Conservation (phyloP, 2,329 filamentous ascomycete genomes). For the Claviceps sorghi region DNA sequence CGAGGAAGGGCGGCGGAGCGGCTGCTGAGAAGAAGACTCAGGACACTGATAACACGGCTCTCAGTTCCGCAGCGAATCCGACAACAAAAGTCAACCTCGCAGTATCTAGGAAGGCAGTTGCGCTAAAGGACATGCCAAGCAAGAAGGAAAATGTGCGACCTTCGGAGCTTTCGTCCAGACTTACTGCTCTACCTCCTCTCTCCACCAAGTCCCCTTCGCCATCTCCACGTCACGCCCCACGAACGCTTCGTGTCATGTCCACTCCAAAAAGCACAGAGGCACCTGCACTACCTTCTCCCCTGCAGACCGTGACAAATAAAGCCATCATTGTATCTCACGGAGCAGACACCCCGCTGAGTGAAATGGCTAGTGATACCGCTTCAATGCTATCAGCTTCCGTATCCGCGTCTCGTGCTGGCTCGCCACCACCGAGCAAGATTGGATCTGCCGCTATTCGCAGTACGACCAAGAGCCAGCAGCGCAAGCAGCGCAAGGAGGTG, state of each 20-base stretch:
- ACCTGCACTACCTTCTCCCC: slow-evolving; percentile 25
- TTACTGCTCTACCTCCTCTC: slow-evolving; percentile 35
- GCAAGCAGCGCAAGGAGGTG: slow-evolving; percentile 58
- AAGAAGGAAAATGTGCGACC: slow-evolving; percentile 4
- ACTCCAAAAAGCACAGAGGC: slow-evolving; percentile 46
- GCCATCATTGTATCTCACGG: slow-evolving; percentile 25
- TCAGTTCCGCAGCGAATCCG: background rate
- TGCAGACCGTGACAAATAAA: slow-evolving; percentile 16
- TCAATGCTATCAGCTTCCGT: slow-evolving; percentile 59
- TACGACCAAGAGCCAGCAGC: slow-evolving; percentile 65
- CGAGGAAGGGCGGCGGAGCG: slow-evolving; percentile 20
- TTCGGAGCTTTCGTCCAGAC: slow-evolving; percentile 22
- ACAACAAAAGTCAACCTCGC: background rate
- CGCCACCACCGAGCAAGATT: slow-evolving; percentile 50
- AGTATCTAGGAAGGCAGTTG: background rate
- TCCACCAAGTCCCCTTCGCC: slow-evolving; percentile 33
- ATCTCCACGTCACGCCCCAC: slow-evolving; percentile 36
- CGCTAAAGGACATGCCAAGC: slow-evolving; percentile 1
- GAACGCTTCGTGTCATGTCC: slow-evolving; percentile 46
- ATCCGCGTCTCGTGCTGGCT: slow-evolving; percentile 53
- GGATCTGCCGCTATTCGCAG: slow-evolving; percentile 53
- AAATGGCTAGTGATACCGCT: slow-evolving; percentile 61
- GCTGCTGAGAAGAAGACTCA: slow-evolving; percentile 12
- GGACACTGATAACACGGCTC: background rate
- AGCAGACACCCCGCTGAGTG: slow-evolving; percentile 61